phyloP scores from a whole-genome alignment of 2,329 filamentous ascomycete species.

The Pseudocercospora vitis region DNA sequence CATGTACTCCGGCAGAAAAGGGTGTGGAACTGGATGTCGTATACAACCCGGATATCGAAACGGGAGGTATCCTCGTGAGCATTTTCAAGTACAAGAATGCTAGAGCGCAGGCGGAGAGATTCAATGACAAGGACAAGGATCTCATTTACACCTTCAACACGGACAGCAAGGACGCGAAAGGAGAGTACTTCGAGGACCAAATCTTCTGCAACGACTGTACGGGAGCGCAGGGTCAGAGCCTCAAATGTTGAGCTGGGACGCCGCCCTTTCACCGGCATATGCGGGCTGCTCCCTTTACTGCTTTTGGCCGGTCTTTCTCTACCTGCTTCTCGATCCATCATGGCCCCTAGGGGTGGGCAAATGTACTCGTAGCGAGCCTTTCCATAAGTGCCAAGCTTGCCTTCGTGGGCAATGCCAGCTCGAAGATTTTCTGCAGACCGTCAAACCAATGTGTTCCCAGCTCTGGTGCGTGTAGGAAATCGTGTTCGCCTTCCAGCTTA shows the following conservation, averaged over 20 bases:
- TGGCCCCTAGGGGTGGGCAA: too few species aligned
- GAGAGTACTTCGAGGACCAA: constrained; percentile 15
- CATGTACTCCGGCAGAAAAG: constrained; percentile 11
- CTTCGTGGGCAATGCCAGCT: too few species aligned
- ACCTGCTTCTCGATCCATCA: too few species aligned
- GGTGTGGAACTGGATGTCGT: constrained; percentile 18
- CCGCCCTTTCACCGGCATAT: too few species aligned
- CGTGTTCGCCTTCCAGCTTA: too few species aligned
- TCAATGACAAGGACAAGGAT: constrained; percentile 15
- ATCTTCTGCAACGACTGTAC: constrained; percentile 18
- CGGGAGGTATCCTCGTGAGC: constrained; percentile 13
- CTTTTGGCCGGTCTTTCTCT: too few species aligned
- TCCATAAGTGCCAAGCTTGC: too few species aligned
- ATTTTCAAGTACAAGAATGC: constrained; percentile 21
- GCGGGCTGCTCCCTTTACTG: too few species aligned
- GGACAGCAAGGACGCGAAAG: constrained; percentile 12
- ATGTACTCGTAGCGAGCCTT: too few species aligned
- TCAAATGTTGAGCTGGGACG: constrained; percentile 22
- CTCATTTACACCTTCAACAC: constrained; percentile 16
- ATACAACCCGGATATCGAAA: constrained; percentile 18
- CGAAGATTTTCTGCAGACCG: too few species aligned
- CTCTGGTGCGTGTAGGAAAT: too few species aligned
- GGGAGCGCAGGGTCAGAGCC: constrained; percentile 4
- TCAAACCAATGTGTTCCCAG: too few species aligned
- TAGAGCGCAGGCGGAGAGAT: constrained; percentile 1